Base-by-base conservation (phyloP, 129 eudicot species). In the Centrapalus pauciflorus region DNA sequence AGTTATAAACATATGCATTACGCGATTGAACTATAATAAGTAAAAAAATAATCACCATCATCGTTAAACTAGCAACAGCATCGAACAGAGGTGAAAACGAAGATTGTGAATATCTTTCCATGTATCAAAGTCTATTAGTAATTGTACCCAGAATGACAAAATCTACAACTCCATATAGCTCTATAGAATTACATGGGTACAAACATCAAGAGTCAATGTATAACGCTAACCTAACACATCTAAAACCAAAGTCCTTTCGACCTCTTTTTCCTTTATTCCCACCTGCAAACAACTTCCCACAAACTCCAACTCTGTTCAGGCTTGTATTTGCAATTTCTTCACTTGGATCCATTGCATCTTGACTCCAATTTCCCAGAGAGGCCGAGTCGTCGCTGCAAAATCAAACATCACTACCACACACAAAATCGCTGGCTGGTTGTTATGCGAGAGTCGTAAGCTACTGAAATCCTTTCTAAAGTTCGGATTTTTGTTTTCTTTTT, bases 301-400 rank as follows among this genome's bases (percentile, higher is more conserved):
- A 29, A 26, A 17, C 68, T 51, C 23, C 3, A 13, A 58, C 54
- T 70, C 75, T 34, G 24, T 20, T 35, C 58, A 40, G 17, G 27
- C 49, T 17, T 6, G 21, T 16, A 28, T 24, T 11, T 37, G 27
- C 35, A 21, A 7, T 17, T 23, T 21, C 33, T 38, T 64, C 16
- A 73, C 25, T 34, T 43, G 23, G 32, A 5, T 24, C 27, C 5
- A 21, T 59, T 33, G 10, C 32, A n/a, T 12, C 45, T 65, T 29
- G 29, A 65, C 10, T 40, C 48, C 17, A 13, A 13, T 40, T 40
- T 40, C 48, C 51, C 73, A 33, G 37, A 38, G 25, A 1, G 28
- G 6, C 45, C 51, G 16, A n/a, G 17, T 3, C 61, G 30, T 21
- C 71, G 61, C 77, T 72, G 70, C 71, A 51, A 72, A 72, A 62